phyloP scores from a whole-genome alignment of 164 flowering plant genomes.

The Platanus orientalis region DNA sequence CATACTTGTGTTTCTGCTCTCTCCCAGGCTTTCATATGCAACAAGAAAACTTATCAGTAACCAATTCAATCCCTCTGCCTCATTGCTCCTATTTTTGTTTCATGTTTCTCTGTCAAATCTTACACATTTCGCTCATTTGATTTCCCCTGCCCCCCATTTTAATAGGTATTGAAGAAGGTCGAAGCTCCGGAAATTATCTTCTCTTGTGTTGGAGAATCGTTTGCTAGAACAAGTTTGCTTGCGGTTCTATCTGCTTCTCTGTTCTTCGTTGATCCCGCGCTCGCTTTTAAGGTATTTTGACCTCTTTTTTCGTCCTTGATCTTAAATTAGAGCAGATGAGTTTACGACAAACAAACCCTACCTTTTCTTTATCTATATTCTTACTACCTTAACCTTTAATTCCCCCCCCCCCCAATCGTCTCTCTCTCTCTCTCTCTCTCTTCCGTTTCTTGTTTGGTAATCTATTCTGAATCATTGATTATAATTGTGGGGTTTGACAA shows the following conservation, averaged over 20 bases:
- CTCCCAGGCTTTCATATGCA: conserved; percentile 13
- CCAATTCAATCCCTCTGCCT: background rate
- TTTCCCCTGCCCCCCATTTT: background rate
- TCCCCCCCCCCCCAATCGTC: no score
- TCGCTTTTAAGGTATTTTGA: conserved; percentile 66
- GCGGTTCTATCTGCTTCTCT: conserved; percentile 69
- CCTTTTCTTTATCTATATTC: background rate
- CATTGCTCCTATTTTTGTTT: background rate
- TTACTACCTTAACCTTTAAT: background rate
- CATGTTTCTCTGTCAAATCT: background rate
- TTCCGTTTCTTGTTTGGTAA: background rate
- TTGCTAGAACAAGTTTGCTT: conserved; percentile 42
- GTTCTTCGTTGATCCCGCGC: conserved; percentile 63
- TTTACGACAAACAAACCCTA: no score
- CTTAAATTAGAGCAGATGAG: no score
- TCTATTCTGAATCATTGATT: background rate
- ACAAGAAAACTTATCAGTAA: conserved; percentile 10
- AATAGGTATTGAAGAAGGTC: background rate
- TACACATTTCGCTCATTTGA: background rate
- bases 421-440: no score
- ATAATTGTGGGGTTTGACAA: conserved; percentile 3
- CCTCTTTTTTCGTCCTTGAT: background rate
- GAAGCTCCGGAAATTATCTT: conserved; percentile 9
- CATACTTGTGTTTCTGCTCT: conserved; percentile 10
- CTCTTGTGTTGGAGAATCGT: conserved; percentile 29